phyloP scores from a whole-genome alignment of 768 basidiomycete species.

The Lactarius pseudohatsudake region DNA sequence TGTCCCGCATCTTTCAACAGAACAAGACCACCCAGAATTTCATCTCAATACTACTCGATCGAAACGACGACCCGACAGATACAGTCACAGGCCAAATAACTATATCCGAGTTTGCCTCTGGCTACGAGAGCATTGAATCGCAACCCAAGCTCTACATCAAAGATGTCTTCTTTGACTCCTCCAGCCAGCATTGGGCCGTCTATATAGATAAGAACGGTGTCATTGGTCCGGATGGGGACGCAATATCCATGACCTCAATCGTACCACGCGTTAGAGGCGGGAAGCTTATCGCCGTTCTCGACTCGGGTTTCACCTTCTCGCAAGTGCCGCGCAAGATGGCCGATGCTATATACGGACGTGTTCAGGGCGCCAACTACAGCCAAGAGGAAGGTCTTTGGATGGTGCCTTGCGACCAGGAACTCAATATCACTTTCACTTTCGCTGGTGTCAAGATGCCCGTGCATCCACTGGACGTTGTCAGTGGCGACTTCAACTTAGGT shows the following conservation, averaged over 20 bases:
- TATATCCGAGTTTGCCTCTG: slow-evolving; percentile 61
- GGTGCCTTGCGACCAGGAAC: slow-evolving; percentile 69
- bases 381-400: slow-evolving; percentile 58
- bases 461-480: slow-evolving; percentile 69
- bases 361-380: slow-evolving; percentile 70
- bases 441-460: slow-evolving; percentile 67
- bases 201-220: slow-evolving; percentile 67
- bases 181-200: slow-evolving; percentile 82
- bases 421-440: slow-evolving; percentile 71
- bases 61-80: slow-evolving; percentile 53
- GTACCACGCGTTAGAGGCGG: slow-evolving; percentile 65
- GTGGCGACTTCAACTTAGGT: slow-evolving; percentile 49
- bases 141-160: slow-evolving; percentile 68
- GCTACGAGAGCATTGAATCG: slow-evolving; percentile 57
- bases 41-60: slow-evolving; percentile 66
- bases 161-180: slow-evolving; percentile 56
- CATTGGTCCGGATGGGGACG: slow-evolving; percentile 72
- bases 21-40: slow-evolving; percentile 58
- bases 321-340: slow-evolving; percentile 75
- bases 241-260: slow-evolving; percentile 60
- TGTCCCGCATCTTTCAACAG: slow-evolving; percentile 65
- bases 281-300: slow-evolving; percentile 69
- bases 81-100: slow-evolving; percentile 64
- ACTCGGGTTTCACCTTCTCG: slow-evolving; percentile 69
- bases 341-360: slow-evolving; percentile 79